Evolutionary conservation across 1,284 basidiomycete species (phyloP), one percentile per base, ranked within the genome.

Genomic region (Cryptococcus sp.): DNA sequence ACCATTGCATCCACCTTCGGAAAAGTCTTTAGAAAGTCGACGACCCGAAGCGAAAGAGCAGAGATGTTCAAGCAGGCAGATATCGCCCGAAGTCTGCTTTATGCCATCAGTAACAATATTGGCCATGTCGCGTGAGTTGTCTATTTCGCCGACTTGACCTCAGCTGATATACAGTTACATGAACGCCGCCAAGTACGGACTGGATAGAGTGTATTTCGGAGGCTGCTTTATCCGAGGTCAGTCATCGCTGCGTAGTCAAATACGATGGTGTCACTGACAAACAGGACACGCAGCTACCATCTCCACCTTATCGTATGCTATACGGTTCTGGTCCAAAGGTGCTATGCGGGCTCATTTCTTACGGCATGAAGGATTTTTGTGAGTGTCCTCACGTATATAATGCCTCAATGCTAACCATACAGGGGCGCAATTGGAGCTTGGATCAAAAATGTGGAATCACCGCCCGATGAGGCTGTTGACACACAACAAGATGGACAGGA

Each of bases 271-370:
- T 32, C 24, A 46, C 31, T 25, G 11, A 23, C 28, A 49, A 32
- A 32, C 59, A 92, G 91, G 92, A 21, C 96, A 98, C 72, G 87
- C 93, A 45, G 90, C 94, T 31, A 99, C 96, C 21, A 94, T 99
- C 69, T 88, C 91, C 25, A 98, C 96, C 13, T 81, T 98, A 37
- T 97, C 92, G 22, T 99, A 99, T 76, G 96, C 96, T 43, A 98
- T 99, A 73, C 87, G 96, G 34, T 99, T 98, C 80, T 99, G 96
- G 96, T 94, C 91, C 69, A 94, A 96, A 75, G 96, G 96, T 1
- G 93, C 87, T 24, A 98, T 98, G 76, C 84, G 91, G 32, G 96
- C 96, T 41, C 82, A 96, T 63, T 99, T 98, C 80, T 79, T 98
- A 52, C 84, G 96, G 56, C 96, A 99, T 69, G 96, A 99, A 78